Base-by-base conservation (phyloP, 2,329 filamentous ascomycete genomes). In the Venturiaceae sp. region DNA sequence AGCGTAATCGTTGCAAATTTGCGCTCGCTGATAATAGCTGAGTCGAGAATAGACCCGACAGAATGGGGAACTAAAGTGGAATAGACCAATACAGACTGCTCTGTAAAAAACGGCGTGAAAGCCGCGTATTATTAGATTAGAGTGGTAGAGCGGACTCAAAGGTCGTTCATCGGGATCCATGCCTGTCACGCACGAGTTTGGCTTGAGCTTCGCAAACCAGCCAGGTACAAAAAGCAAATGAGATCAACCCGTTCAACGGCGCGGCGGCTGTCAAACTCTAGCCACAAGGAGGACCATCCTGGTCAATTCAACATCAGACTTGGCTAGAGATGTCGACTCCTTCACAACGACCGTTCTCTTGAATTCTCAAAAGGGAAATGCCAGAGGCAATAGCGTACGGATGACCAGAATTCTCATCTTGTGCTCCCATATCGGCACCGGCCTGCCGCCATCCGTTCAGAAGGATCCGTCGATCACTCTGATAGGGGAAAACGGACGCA, bases 171-270 rank as follows among this genome's bases (percentile, higher is more conserved):
- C 14, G 44, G 44, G 5, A 50, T 30, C 26, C 44, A 47, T 19
- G 52, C 52, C 23, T 53, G 52, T 53, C 52, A 53, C 34, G 32
- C 52, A 36, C 32, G 52, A 36, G 32, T 53, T 53, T 37, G 16
- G 52, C 32, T 53, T 30, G 34, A 53, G 52, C 52, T 37, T 53
- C 13, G 52, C 30, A 8, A 37, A n/a, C 36, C n/a, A n/a, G 11
- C 52, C 52, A 53, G 52, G 52, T n/a, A 53, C 32, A 36, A 36
- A 36, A 53, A 36, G 32, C 30, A 53, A 36, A 37, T 6, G 5
- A 5, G 52, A 53, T 36, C 52, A 23, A 2, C 16, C 52, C 13
- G 52, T 53, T 13, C 52, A 36, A 36, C 52, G 52, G 50, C 33
- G 50, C 33, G 50, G 28, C 50, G 30, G 52, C 52, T 53, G 30